These are phyloP conservation scores for Diaporthe vexans DNA, from an alignment of 2,329 filamentous ascomycete genomes.

Conservation along the genomic window DNA sequence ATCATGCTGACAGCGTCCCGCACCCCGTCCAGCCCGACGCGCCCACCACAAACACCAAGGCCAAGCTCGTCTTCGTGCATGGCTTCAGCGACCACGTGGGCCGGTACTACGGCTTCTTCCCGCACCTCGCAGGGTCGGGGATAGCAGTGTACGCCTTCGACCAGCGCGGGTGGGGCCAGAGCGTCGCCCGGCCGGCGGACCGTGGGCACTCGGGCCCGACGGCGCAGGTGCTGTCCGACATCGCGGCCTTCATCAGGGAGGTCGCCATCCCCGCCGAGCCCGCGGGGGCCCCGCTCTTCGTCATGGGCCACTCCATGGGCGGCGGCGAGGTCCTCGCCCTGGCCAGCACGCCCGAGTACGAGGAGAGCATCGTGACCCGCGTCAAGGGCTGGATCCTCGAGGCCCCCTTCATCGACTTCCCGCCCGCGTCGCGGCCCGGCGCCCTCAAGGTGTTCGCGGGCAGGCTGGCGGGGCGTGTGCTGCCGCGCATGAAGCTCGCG, in stretches of 20 bases:
- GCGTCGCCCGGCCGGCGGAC: conserved; percentile 72
- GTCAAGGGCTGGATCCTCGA: conserved; percentile 83
- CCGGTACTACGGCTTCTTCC: conserved; percentile 82
- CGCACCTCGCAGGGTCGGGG: conserved; percentile 75
- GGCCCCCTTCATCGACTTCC: conserved; percentile 83
- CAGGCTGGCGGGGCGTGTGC: conserved; percentile 74
- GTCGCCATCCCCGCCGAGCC: conserved; percentile 62
- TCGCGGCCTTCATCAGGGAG: conserved; percentile 79
- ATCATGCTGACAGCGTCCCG: not conserved
- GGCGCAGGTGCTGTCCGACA: conserved; percentile 78
- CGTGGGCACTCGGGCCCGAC: conserved; percentile 83
- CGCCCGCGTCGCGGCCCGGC: conserved; percentile 74
- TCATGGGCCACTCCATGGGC: conserved; percentile 94
- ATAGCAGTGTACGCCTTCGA: conserved; percentile 86
- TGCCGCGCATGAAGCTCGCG: conserved; percentile 77
- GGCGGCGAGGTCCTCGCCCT: conserved; percentile 81
- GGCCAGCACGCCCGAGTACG: conserved; percentile 63
- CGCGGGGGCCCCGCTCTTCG: conserved; percentile 75
- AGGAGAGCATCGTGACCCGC: conserved; percentile 64
- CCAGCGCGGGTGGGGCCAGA: conserved; percentile 90
- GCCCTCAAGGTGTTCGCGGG: conserved; percentile 75
- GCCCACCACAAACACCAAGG: conserved; percentile 61
- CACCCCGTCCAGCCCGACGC: conserved; percentile 63
- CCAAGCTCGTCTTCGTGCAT: conserved; percentile 86
- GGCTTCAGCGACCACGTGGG: conserved; percentile 91